Evolutionary conservation across 805 yeast genomes (phyloP).

Genomic region (Blastobotrys americana): DNA sequence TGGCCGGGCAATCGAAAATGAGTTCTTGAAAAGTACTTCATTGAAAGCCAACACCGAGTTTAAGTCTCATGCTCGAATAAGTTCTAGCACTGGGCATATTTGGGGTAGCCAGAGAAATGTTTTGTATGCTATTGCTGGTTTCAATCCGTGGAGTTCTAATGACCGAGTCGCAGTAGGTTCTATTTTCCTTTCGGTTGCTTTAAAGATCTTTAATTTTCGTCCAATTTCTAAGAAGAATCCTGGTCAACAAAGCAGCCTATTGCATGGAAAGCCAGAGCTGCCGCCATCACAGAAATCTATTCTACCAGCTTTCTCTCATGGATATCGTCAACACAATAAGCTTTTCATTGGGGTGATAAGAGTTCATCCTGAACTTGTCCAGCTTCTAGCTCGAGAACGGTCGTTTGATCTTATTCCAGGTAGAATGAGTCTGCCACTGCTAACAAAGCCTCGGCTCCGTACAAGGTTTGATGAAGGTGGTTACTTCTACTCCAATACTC

Average conservation of each 20-base stretch:
- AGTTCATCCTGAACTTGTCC: constrained; percentile 59
- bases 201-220: constrained; percentile 72
- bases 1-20: constrained; percentile 2
- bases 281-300: no score
- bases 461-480: constrained; percentile 74
- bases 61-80: neutral
- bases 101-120: neutral
- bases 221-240: no score
- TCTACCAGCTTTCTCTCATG: constrained; percentile 79
- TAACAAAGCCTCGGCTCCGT: constrained; percentile 84
- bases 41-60: neutral
- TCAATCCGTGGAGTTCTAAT: constrained; percentile 43
- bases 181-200: constrained; percentile 56
- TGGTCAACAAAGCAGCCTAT: no score
- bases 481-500: constrained; percentile 46
- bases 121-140: neutral
- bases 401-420: constrained; percentile 39
- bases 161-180: constrained; percentile 70
- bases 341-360: constrained; percentile 71
- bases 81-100: constrained; percentile 7
- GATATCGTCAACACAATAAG: constrained; percentile 70
- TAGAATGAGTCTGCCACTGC: constrained; percentile 79
- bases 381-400: constrained; percentile 52
- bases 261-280: no score
- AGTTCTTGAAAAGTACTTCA: neutral